phyloP scores from a whole-genome alignment of 306 rosid species.

The Cucurbita moschata region DNA sequence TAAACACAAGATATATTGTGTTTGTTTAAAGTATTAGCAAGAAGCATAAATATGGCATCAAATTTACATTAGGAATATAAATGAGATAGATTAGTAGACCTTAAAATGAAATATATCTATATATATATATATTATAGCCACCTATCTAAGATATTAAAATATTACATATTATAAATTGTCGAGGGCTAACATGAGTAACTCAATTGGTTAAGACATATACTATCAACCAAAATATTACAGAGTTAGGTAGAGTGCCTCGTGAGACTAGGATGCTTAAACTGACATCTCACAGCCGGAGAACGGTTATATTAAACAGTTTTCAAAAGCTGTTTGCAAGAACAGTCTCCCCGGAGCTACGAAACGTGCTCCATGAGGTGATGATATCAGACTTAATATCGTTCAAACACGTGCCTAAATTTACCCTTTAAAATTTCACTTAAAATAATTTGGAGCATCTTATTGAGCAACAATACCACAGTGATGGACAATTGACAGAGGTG shows the following conservation, averaged over 20 bases:
- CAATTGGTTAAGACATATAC: neutral
- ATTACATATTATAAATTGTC: neutral
- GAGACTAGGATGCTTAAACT: neutral
- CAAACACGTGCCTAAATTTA: neutral
- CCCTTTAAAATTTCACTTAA: neutral
- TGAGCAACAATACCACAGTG: neutral
- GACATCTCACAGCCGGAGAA: neutral
- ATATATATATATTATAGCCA: neutral
- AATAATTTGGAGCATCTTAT: neutral
- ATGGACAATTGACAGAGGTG: neutral
- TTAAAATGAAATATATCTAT: too few relatives aligned
- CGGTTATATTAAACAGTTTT: neutral
- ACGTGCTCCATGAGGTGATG: neutral
- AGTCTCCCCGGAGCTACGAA: neutral
- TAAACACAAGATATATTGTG: neutral
- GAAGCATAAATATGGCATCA: neutral
- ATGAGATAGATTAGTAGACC: neutral
- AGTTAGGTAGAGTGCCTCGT: neutral
- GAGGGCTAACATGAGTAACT: neutral
- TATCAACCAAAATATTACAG: neutral
- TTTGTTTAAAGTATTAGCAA: neutral
- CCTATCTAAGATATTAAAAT: neutral
- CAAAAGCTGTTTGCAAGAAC: neutral
- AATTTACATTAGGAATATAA: neutral
- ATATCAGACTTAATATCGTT: neutral